phyloP scores from a whole-genome alignment of 768 basidiomycete species.

The Termitomyces sp. region DNA sequence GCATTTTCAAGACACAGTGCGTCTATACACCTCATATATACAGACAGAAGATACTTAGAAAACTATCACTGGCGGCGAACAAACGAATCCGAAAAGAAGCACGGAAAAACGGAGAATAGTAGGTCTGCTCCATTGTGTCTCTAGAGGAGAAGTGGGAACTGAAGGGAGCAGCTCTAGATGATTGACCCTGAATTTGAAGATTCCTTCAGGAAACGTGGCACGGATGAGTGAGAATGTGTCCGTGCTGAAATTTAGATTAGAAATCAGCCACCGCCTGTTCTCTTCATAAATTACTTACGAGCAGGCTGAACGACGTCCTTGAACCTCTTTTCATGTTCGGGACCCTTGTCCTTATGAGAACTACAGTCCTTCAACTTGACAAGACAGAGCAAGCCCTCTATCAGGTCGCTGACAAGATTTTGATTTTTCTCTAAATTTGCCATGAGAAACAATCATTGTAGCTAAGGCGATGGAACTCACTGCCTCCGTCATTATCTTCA shows the following conservation, averaged over 20 bases:
- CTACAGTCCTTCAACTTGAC: not conserved
- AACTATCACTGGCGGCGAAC: not conserved
- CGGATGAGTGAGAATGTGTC: not conserved
- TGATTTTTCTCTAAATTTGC: not conserved
- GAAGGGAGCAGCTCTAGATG: not conserved
- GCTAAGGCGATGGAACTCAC: not conserved
- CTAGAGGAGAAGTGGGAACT: no score
- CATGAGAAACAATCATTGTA: not conserved
- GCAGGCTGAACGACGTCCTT: not conserved
- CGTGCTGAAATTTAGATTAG: not conserved
- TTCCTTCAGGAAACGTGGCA: not conserved
- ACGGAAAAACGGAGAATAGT: not conserved
- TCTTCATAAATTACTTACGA: not conserved
- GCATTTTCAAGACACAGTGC: not conserved
- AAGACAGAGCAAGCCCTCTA: not conserved
- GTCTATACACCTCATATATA: no score
- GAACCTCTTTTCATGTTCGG: not conserved
- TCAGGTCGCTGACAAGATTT: not conserved
- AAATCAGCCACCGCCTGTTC: not conserved
- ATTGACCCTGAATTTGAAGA: not conserved
- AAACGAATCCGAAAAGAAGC: not conserved
- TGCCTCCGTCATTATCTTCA: not conserved
- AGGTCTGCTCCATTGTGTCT: not conserved
- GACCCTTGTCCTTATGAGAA: not conserved
- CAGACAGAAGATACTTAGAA: no score